phyloP scores from a whole-genome alignment of 2,329 filamentous ascomycete species.

The Trichoderma cornu-damae region DNA sequence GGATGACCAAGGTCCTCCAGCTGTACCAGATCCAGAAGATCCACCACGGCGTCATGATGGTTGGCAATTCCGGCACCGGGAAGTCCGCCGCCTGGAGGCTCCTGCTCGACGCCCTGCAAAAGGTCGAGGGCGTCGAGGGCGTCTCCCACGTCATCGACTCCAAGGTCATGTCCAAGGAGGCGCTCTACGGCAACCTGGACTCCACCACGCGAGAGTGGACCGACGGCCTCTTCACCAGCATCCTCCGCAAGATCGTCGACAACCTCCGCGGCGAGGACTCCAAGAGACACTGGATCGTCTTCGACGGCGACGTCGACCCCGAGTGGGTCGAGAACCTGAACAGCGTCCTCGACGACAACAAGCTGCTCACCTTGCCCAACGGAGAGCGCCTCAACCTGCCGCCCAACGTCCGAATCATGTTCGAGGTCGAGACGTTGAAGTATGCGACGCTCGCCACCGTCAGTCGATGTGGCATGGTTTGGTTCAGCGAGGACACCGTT shows the following conservation, averaged over 20 bases:
- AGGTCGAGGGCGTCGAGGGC: conserved; percentile 85
- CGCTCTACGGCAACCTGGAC: conserved; percentile 90
- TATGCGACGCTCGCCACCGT: conserved; percentile 98
- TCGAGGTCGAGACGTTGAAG: conserved; percentile 95
- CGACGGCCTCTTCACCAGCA: conserved; percentile 95
- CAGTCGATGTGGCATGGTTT: conserved; percentile 99
- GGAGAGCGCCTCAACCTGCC: conserved; percentile 95
- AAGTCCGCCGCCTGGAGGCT: conserved; percentile 96
- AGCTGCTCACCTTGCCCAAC: conserved; percentile 91
- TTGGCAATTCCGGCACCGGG: conserved; percentile 93
- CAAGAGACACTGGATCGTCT: conserved; percentile 98
- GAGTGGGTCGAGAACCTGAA: conserved; percentile 99
- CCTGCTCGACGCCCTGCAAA: conserved; percentile 82
- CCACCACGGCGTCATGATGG: conserved; percentile 99
- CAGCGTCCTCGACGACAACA: conserved; percentile 98
- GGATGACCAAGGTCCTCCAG: conserved; percentile 97
- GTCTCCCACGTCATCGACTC: conserved; percentile 97
- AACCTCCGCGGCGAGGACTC: conserved; percentile 95
- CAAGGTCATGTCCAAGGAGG: conserved; percentile 99
- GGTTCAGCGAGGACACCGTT: conserved; percentile 98
- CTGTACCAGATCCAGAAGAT: conserved; percentile 97
- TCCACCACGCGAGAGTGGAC: conserved; percentile 98
- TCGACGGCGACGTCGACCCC: conserved; percentile 97
- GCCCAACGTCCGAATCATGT: conserved; percentile 96
- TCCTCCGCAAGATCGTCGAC: conserved; percentile 95